Percentiles rank a stretch among this genome's conserved stretches.
These are phyloP conservation scores for Leccinum angustisporum DNA, from an alignment of 1,284 basidiomycete genomes.

Conservation along the genomic window DNA sequence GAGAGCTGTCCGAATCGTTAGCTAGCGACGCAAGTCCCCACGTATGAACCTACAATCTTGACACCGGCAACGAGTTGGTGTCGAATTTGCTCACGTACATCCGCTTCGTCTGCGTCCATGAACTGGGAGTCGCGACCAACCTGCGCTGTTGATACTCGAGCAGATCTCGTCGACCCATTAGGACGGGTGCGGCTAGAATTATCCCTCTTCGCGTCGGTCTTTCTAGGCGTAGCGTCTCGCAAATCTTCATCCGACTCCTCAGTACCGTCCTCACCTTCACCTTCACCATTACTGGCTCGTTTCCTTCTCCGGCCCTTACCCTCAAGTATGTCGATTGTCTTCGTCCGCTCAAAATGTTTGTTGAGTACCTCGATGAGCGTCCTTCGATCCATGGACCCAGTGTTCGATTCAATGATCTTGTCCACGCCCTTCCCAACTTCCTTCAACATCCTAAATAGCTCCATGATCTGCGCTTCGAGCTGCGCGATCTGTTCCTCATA, in stretches of 20 bases:
- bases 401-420: slow-evolving; percentile 63
- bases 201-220: slow-evolving; percentile 43
- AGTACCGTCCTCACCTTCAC: slow-evolving; percentile 37
- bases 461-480: slow-evolving; percentile 90
- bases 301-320: slow-evolving; percentile 52
- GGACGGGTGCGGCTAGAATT: slow-evolving; percentile 36
- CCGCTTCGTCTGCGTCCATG: slow-evolving; percentile 88
- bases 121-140: slow-evolving; percentile 76
- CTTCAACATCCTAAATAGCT: slow-evolving; percentile 90
- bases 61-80: slow-evolving; percentile 76
- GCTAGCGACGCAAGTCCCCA: slow-evolving; percentile 2
- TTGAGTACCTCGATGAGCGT: slow-evolving; percentile 80
- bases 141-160: slow-evolving; percentile 44
- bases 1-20: slow-evolving; percentile 43
- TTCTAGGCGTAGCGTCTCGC: slow-evolving; percentile 53
- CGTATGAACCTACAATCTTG: slow-evolving; percentile 53
- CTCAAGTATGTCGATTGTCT: slow-evolving; percentile 85
- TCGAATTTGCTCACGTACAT: slow-evolving; percentile 82
- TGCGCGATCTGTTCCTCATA: slow-evolving; percentile 89
- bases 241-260: slow-evolving; percentile 47
- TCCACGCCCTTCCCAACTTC: slow-evolving; percentile 79
- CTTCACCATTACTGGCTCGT: slow-evolving; percentile 33
- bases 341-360: slow-evolving; percentile 80
- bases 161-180: slow-evolving; percentile 30
- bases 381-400: slow-evolving; percentile 73